Evolutionary conservation across 2,329 filamentous ascomycete species (phyloP), one percentile per base, ranked within the genome.

Genomic region (Fusarium newnesense): DNA sequence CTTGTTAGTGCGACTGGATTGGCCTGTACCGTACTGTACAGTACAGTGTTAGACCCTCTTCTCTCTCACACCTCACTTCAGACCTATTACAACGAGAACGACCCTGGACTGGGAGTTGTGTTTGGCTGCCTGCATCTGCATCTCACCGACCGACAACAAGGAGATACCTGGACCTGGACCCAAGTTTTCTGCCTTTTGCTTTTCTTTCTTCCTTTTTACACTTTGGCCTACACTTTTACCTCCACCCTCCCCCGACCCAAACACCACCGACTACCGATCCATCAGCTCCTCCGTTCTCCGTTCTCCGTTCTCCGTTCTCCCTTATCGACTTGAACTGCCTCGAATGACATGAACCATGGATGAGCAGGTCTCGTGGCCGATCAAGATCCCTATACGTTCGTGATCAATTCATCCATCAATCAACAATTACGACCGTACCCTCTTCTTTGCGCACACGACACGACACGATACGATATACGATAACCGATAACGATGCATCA

Each of bases 401-500:
- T 81, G 75, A 81, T 76, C 76, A 70, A 65, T 63, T 42, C 59
- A 39, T 67, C 59, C 65, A 66, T 62, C 66, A 46, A 62, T 44
- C 63, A 67, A 42, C 64, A 32, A 37, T n/a, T 44, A 46, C 63
- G 46, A 42, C 42, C 21, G 18, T 30, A 58, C 56, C 53, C 44
- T 54, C 34, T 40, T 54, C 50, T 61, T 52, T 58, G 65, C 40
- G 65, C 56, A 57, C 54, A 36, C 49, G 49, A 26, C n/a, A n/a
- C n/a, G 47, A 26, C 32, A 52, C 49, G n/a, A 36, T 26, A 60
- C 60, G 63, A 49, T 50, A 47, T 46, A 58, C 42, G 42, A 59
- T 50, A 66, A 47, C 34, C 60, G 42, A 50, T 50, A 59, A 76
- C 54, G 58, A 98, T 98, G 95, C 95, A 98, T 89, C 95, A 97